Conservation (phyloP, 2,329 filamentous ascomycete species). For the Fusarium sp. region DNA sequence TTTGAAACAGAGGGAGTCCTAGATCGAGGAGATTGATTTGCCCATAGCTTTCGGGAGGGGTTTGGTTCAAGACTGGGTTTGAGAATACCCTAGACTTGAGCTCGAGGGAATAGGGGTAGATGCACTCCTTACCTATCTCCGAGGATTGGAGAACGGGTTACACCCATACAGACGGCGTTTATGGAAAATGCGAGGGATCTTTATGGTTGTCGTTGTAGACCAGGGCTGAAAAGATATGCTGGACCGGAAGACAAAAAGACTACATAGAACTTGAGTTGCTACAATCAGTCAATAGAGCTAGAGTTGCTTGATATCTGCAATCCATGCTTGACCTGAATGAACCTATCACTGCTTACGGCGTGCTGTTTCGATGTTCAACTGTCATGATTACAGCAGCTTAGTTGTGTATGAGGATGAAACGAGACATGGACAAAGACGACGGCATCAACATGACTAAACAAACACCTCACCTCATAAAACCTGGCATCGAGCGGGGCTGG, state of each 20-base stretch:
- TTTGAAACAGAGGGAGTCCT: not conserved
- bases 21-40: not conserved
- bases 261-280: not conserved
- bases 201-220: slow-evolving; percentile 10
- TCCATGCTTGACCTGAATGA: not conserved
- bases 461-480: not conserved
- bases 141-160: slow-evolving; percentile 1
- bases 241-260: not conserved
- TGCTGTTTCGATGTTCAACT: not conserved
- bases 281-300: slow-evolving; percentile 10
- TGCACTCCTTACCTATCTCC: not conserved
- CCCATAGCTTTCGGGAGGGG: not conserved
- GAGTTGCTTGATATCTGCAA: slow-evolving; percentile 11
- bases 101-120: not conserved
- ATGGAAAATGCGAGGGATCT: slow-evolving; percentile 18
- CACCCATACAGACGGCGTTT: slow-evolving; percentile 25
- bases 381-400: not conserved
- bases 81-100: not conserved
- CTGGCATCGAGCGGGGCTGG: not conserved
- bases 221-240: slow-evolving; percentile 10
- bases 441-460: not conserved
- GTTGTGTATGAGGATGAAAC: not conserved
- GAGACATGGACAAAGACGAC: not conserved
- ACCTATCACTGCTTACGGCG: not conserved
- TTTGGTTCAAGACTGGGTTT: not conserved